Evolutionary conservation across 2,329 filamentous ascomycete species (phyloP).

Genomic region (Xylariaceae sp.): DNA sequence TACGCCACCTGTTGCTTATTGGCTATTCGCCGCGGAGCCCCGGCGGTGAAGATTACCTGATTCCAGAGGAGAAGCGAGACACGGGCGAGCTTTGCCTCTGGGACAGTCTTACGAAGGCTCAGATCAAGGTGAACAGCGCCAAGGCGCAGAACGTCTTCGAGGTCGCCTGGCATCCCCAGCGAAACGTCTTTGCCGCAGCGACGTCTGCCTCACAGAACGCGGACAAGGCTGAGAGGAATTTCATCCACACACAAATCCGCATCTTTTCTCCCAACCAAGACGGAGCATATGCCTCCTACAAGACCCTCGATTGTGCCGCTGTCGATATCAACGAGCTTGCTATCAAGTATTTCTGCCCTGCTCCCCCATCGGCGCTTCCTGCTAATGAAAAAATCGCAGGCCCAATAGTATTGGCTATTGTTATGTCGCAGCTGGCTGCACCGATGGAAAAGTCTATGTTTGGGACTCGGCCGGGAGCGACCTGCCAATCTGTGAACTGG

Average conservation of each 20-base stretch:
- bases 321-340: constrained; percentile 57
- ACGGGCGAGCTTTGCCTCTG: constrained; percentile 55
- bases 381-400: constrained; percentile 26
- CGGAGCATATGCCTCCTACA: constrained; percentile 36
- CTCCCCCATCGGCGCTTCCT: background rate
- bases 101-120: constrained; percentile 38
- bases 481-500: constrained; percentile 45
- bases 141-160: constrained; percentile 57
- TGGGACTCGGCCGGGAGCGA: constrained; percentile 55
- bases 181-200: constrained; percentile 47
- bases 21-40: constrained; percentile 55
- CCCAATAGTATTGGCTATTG: constrained; percentile 43
- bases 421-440: constrained; percentile 55
- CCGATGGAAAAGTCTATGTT: constrained; percentile 53
- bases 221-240: constrained; percentile 32
- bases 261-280: constrained; percentile 36
- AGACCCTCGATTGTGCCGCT: constrained; percentile 51
- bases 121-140: constrained; percentile 41
- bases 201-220: constrained; percentile 43
- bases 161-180: constrained; percentile 53
- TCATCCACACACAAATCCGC: constrained; percentile 49
- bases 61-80: constrained; percentile 49
- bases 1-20: constrained; percentile 47
- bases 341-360: constrained; percentile 32
- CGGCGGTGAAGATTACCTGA: constrained; percentile 45